Base-by-base conservation (phyloP, 2,329 filamentous ascomycete species). In the Pezicula neosporulosa region DNA sequence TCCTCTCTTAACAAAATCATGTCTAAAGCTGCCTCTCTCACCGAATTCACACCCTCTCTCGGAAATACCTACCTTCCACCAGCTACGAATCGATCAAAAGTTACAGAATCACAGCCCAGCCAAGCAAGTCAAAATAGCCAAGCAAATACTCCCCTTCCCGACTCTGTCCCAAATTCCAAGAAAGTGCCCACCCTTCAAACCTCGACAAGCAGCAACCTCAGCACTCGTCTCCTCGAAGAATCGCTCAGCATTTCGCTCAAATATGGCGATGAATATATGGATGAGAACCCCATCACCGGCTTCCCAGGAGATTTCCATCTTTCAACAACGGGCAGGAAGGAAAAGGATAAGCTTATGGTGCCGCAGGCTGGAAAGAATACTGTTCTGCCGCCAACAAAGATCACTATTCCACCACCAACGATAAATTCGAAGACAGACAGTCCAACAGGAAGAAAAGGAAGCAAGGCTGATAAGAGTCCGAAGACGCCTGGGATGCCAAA, bases 251-350 rank as follows among this genome's bases (percentile, higher is more conserved):
- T 81, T 38, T 80, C 83, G 57, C 72, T 81, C 66, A 76, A 74
- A 55, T 81, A 79, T 58, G 83, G 82, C 36, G 78, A 81, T 45
- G 82, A 86, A 56, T 86, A 83, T 63, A 80, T 86, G 68, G 81
- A 87, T 66, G 81, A 86, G 65, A 86, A 85, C 57, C 82, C 83
- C 39, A 86, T 87, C 59, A 85, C 82, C 0, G 83, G 84, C 45
- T 76, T 78, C 28, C 83, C 83, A 1, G 83, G 83, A 46, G 81
- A 83, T 49, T 87, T 86, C 66, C 81, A 85, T 58, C 74, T 86
- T 10, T 78, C 78, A 8, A 82, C 80, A 7, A 85, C 81, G 0
- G 82, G 83, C 1, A 75, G 81, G 27, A 63, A 61, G 39, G 62
- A 65, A 24, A 61, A 61, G 30, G 62, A 60, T 27, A 65, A 59